These are phyloP conservation scores for Lactarius trivialis DNA, from an alignment of 768 basidiomycete genomes.

Conservation along the genomic window DNA sequence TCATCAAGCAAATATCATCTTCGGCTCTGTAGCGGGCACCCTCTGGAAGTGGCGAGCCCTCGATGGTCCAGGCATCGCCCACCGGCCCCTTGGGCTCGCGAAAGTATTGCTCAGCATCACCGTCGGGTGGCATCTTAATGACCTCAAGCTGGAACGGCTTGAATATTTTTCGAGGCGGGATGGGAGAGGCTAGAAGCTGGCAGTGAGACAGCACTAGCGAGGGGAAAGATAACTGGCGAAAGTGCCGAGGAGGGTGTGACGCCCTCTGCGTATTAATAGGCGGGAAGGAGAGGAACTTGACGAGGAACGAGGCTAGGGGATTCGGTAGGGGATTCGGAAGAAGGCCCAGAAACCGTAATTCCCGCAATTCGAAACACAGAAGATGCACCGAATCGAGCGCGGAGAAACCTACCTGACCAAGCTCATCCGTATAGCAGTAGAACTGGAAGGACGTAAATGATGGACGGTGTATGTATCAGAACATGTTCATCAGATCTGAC, in stretches of 20 bases:
- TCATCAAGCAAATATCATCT: slow-evolving; percentile 1
- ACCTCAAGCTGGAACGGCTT: not conserved
- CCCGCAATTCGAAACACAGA: not conserved
- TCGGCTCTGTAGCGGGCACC: not conserved
- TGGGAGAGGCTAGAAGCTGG: not conserved
- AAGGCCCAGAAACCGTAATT: not conserved
- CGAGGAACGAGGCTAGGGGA: not conserved
- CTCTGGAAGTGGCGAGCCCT: not conserved
- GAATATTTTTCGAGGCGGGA: too few species aligned
- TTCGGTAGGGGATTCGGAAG: not conserved
- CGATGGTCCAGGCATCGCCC: slow-evolving; percentile 1
- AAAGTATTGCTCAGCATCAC: not conserved
- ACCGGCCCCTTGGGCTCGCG: not conserved
- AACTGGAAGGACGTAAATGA: not conserved
- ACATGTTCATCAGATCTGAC: not conserved
- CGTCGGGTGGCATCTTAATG: not conserved
- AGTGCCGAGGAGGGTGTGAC: not conserved
- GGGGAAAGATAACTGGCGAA: not conserved
- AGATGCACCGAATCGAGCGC: not conserved
- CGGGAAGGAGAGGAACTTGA: not conserved
- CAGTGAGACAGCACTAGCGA: not conserved
- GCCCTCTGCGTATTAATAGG: not conserved
- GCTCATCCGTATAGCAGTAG: not conserved
- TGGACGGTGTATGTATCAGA: not conserved
- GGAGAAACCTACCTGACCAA: not conserved